A percentile compares a stretch with the other conserved stretches of the same genome.
Evolutionary conservation across 768 basidiomycete genomes (phyloP).

Genomic region (Amanita exitialis): DNA sequence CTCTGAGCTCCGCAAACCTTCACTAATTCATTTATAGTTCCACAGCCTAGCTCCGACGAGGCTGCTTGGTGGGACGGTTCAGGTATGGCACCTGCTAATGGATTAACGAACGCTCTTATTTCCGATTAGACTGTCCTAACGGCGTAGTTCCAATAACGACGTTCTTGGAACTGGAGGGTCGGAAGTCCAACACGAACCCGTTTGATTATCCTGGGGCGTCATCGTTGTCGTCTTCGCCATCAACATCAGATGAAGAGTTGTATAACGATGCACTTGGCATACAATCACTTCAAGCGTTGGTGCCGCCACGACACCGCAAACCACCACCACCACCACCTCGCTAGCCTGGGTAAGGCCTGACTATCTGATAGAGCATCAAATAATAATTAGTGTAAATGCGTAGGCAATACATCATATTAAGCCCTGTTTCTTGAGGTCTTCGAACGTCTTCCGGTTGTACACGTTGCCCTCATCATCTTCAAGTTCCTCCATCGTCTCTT

Average conservation of each 20-base stretch:
- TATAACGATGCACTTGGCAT: slow-evolving; percentile 66
- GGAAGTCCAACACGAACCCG: slow-evolving; percentile 37
- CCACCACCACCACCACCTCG: slow-evolving; percentile 35
- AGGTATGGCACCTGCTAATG: slow-evolving; percentile 29
- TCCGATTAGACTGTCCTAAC: slow-evolving; percentile 40
- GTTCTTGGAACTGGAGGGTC: slow-evolving; percentile 20
- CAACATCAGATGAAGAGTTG: slow-evolving; percentile 79
- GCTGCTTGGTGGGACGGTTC: slow-evolving; percentile 70
- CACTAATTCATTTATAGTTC: slow-evolving; percentile 36
- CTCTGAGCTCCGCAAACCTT: neutral
- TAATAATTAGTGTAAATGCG: slow-evolving; percentile 9
- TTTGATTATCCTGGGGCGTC: slow-evolving; percentile 65
- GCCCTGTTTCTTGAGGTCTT: slow-evolving; percentile 94
- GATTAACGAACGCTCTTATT: neutral
- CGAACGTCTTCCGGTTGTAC: slow-evolving; percentile 96
- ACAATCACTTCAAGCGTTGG: slow-evolving; percentile 61
- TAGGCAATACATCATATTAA: slow-evolving; percentile 41
- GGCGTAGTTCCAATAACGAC: slow-evolving; percentile 41
- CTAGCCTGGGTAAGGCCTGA: slow-evolving; percentile 10
- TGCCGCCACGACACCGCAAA: slow-evolving; percentile 26
- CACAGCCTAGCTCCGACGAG: slow-evolving; percentile 77
- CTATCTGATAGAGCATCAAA: neutral
- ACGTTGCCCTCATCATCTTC: slow-evolving; percentile 99
- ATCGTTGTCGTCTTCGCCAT: slow-evolving; percentile 62
- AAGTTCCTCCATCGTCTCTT: slow-evolving; percentile 95